Base-by-base conservation (phyloP, 208 protist species). In the Phytomonas francai region DNA sequence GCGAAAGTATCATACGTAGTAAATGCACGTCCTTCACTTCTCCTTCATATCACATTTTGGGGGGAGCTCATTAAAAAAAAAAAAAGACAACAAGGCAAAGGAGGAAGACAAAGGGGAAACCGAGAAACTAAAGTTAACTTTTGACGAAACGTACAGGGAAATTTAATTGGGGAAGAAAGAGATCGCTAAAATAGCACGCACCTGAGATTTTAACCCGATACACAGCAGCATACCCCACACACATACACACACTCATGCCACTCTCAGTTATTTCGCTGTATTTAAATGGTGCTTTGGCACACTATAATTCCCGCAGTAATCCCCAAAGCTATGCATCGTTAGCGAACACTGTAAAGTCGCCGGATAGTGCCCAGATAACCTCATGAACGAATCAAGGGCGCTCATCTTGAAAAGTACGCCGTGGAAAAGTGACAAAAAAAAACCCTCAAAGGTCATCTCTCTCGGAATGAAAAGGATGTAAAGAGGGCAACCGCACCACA, bases 401-500 rank as follows among this genome's bases (percentile, higher is more conserved):
- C 1, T 25, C 45, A 54, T 6, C 16, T 54, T 25, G 19, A 22
- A 22, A 25, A 25, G 19, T 19, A 25, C 19, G 6, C 16, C 45
- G 6, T 54, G 22, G 25, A 19, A 54, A 54, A 22, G 45, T 36
- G 33, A 36, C 5, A 8, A 36, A 25, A 54, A 25, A 54, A 19
- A 54, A 54, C 5, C 45, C 25, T 54, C 19, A 54, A 54, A 54
- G 45, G 9, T 77, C 60, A 39, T 73, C 73, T 25, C 78, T 63
- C 14, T 60, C 67, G 0, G 65, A 64, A 65, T 81, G 73, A 34
- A 80, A 70, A 1, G 90, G 87, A 45, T 96, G 87, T 9, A 93
- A 70, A 25, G 74, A 80, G 14, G 84, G 90, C 14, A 93, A 76
- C 65, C 81, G 78, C 62, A 92, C 79, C 7, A 93, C 84, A 0